Evolutionary conservation across 768 basidiomycete genomes (phyloP).

Genomic region (Mycena haematopus): DNA sequence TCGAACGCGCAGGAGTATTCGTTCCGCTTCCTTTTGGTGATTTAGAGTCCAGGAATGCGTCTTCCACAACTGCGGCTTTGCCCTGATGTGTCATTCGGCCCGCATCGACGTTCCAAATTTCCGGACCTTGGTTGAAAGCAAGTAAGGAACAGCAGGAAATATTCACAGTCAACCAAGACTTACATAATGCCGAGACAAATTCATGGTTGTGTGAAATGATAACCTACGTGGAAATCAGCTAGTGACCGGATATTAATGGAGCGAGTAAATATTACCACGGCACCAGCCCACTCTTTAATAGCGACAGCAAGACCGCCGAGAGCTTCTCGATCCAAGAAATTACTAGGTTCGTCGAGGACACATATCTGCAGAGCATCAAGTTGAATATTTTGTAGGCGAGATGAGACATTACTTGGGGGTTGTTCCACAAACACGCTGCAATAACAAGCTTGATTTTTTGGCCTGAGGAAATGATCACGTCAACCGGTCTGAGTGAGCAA

Average conservation of each 20-base stretch:
- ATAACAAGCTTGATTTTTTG: slow-evolving; percentile 98
- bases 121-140: slow-evolving; percentile 61
- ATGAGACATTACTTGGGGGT: slow-evolving; percentile 73
- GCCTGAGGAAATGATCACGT: slow-evolving; percentile 49
- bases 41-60: slow-evolving; percentile 75
- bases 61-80: slow-evolving; percentile 85
- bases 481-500: slow-evolving; percentile 20
- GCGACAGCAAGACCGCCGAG: slow-evolving; percentile 94
- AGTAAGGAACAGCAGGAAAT: slow-evolving; percentile 20
- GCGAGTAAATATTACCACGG: slow-evolving; percentile 62
- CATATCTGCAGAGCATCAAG: slow-evolving; percentile 56
- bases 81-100: slow-evolving; percentile 89
- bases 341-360: slow-evolving; percentile 89
- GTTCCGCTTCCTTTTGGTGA: slow-evolving; percentile 72
- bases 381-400: background rate
- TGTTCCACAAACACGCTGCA: slow-evolving; percentile 95
- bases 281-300: slow-evolving; percentile 94
- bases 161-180: slow-evolving; percentile 39
- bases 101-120: slow-evolving; percentile 93
- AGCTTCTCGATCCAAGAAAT: slow-evolving; percentile 97
- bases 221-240: slow-evolving; percentile 53
- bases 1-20: slow-evolving; percentile 76
- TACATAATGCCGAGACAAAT: slow-evolving; percentile 84
- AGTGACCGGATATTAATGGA: slow-evolving; percentile 22
- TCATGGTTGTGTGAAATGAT: slow-evolving; percentile 97